Evolutionary conservation across 1,284 basidiomycete species (phyloP), one percentile per base, ranked within the genome.

Genomic region (Calocybe gambosa): DNA sequence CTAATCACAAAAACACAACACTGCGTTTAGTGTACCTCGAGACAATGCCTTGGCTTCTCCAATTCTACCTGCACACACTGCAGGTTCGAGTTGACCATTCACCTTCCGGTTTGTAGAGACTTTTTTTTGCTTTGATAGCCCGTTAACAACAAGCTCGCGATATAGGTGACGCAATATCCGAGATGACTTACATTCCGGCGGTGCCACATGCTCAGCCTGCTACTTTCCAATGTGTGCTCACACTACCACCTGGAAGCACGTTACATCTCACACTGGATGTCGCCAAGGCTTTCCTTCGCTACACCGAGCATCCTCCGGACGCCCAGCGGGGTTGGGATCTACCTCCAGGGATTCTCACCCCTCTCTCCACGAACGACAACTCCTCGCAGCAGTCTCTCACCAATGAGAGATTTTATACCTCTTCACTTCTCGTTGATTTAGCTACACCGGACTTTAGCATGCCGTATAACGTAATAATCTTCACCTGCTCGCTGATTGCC

Each of bases 391-490:
- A 44, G 40, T 52, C 45, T 44, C 39, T 25, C 23, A 34, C 59
- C 42, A 49, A 29, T 13, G 37, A 34, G 37, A 68, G 82, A 35
- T 77, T 93, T 45, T 97, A 95, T 64, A 91, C 91, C 1, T 72
- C 81, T 0, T 77, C 85, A 9, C 74, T 93, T 15, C 78, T 99
- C 20, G 80, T 96, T 35, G 91, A 96, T 62, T 75, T 97, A 19
- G 89, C 95, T 6, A 94, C 92, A 6, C 96, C 96, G 0, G 95
- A 99, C 68, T 99, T 99, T 66, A 94, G 89, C 60, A 98, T 99
- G 93, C 94, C 95, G 9, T 99, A 98, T 70, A 99, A 98, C 66
- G 94, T 98, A 52, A 98, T 98, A 65, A 95, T 96, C 59, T 87
- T 97, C 73, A 93, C 82, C 47, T 91, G 85, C 59, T 93, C 92